phyloP scores from a whole-genome alignment of 441 rosid species.

The Melastoma candidum region DNA sequence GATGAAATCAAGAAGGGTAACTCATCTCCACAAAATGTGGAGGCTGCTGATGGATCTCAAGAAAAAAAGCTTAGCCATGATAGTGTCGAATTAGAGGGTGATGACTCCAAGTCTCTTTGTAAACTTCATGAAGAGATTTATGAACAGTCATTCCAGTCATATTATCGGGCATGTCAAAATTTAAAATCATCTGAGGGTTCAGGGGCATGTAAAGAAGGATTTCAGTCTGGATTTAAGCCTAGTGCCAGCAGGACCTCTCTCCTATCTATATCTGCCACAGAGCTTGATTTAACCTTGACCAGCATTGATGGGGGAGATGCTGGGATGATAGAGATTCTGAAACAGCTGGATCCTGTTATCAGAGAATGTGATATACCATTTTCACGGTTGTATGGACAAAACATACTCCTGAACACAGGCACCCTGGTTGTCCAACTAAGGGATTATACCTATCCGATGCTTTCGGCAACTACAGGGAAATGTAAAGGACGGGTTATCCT shows the following conservation, averaged over 20 bases:
- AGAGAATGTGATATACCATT: constrained; percentile 75
- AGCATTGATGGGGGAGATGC: constrained; percentile 80
- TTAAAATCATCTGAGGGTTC: constrained; percentile 68
- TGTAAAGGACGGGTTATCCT: constrained; percentile 88
- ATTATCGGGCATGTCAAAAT: constrained; percentile 87
- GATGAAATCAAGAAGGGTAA: constrained; percentile 52
- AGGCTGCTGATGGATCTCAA: constrained; percentile 36
- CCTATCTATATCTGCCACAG: constrained; percentile 76
- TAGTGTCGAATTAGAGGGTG: constrained; percentile 57
- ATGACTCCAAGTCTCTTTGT: constrained; percentile 46
- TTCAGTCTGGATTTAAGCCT: constrained; percentile 90
- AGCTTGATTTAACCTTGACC: constrained; percentile 77
- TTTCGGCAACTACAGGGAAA: constrained; percentile 73
- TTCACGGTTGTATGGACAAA: constrained; percentile 89
- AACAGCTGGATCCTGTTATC: constrained; percentile 87
- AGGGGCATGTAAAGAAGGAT: constrained; percentile 76
- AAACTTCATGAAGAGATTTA: constrained; percentile 71
- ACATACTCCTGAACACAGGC: constrained; percentile 51
- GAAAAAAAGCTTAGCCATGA: constrained; percentile 45
- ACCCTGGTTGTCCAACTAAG: constrained; percentile 61
- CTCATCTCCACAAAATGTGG: constrained; percentile 42
- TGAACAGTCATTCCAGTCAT: constrained; percentile 66
- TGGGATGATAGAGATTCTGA: constrained; percentile 84
- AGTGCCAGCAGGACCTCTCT: constrained; percentile 74
- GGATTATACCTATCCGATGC: constrained; percentile 81